Percentiles rank a stretch among this genome's conserved stretches.
These are phyloP conservation scores for Fusarium subglutinans DNA, from an alignment of 2,329 filamentous ascomycete species.

Conservation along the genomic window DNA sequence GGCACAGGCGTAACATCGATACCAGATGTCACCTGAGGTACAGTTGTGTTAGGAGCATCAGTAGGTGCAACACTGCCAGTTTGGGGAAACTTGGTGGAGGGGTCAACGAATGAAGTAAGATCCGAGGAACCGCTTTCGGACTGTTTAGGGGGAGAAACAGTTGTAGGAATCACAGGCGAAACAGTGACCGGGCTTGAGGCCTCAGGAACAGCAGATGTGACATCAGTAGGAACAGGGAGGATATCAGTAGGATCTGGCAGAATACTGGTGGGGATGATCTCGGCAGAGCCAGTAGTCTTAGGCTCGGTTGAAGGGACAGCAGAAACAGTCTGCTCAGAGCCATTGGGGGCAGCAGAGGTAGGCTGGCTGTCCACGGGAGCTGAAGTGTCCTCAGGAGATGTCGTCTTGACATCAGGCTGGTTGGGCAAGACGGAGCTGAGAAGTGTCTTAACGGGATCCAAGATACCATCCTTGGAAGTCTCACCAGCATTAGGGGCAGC, in stretches of 20 bases:
- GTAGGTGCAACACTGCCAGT: slow-evolving; percentile 12
- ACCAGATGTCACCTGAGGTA: slow-evolving; percentile 13
- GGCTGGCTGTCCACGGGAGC: slow-evolving; percentile 11
- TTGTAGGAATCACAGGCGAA: slow-evolving; percentile 20
- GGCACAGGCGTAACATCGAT: slow-evolving; percentile 10
- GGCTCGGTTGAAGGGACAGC: slow-evolving; percentile 18
- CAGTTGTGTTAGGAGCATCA: slow-evolving; percentile 14
- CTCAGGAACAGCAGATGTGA: slow-evolving; percentile 16
- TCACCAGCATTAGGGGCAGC: slow-evolving; percentile 10
- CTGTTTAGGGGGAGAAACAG: neutral
- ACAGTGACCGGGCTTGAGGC: slow-evolving; percentile 20
- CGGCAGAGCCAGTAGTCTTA: slow-evolving; percentile 14
- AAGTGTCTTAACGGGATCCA: slow-evolving; percentile 38
- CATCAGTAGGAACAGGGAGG: neutral
- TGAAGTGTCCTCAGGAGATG: slow-evolving; percentile 11
- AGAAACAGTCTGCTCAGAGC: slow-evolving; percentile 21
- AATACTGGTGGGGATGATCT: slow-evolving; percentile 18
- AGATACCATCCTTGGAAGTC: slow-evolving; percentile 28
- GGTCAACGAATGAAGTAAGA: slow-evolving; percentile 21
- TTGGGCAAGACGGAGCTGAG: slow-evolving; percentile 30
- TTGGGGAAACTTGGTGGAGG: slow-evolving; percentile 19
- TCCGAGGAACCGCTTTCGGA: slow-evolving; percentile 11
- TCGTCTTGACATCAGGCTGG: slow-evolving; percentile 11
- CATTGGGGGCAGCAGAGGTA: slow-evolving; percentile 9
- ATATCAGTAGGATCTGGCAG: slow-evolving; percentile 23